Evolutionary conservation across 305 asterid species (phyloP), one percentile per base, ranked within the genome.

Genomic region (Fraxinus velutina): DNA sequence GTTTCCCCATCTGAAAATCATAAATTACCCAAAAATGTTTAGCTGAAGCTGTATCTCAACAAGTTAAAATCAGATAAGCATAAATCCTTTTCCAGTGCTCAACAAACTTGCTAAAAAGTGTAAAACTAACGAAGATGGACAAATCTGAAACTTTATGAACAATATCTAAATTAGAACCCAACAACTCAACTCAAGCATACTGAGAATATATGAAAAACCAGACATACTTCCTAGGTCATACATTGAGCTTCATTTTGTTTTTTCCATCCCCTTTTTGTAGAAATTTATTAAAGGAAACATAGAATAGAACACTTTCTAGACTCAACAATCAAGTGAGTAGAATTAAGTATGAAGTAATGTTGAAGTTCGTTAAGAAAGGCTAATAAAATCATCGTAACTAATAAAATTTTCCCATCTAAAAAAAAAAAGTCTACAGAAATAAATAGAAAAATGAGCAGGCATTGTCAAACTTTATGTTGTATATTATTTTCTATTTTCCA

Each of bases 1-100:
- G 77, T 91, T 89, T 80, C 95, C 97, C 94, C 92, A 90, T 85
- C 98, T 94, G 87, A 76, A 80, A 80, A n/a, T 29, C 39, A 76
- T 70, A 30, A 76, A 81, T 50, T 44, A 73, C 8, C 55, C 80
- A 79, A 30, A 21, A 30, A 19, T 73, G 57, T 71, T 50, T 15
- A 50, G 60, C 57, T 13, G 19, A 47, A 36, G 76, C 71, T 3
- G 15, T 39, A 29, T 22, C 32, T 12, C 3, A 29, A 37, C 1
- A 79, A 6, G 32, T 5, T 33, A 77, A 39, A 37, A 70, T 8
- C 76, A 75, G 19, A 52, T 0, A 12, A 52, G 55, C 71, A 50
- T 17, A 29, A 7, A 34, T 8, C 37, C 6, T 5, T 15, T 64
- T 37, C 44, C 44, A 37, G 32, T 29, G 62, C 74, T 27, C 74